Conservation (phyloP, 2,329 filamentous ascomycete species). For the Talaromyces funiculosus region DNA sequence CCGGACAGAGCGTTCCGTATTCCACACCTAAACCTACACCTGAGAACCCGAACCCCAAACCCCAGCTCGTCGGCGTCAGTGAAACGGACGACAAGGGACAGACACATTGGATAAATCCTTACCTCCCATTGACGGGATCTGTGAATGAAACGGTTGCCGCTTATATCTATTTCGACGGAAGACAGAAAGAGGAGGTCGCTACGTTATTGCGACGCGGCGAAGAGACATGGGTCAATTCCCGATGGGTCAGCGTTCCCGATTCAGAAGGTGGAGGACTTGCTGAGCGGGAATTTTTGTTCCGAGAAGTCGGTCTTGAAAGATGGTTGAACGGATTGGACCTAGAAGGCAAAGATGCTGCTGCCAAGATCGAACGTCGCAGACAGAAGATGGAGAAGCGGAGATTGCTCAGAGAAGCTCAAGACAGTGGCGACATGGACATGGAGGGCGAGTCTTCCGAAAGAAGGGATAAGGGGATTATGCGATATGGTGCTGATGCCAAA, state of each 20-base stretch:
- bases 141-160: conserved; percentile 96
- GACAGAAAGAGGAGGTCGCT: conserved; percentile 92
- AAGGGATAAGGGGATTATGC: conserved; percentile 55
- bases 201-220: conserved; percentile 87
- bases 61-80: conserved; percentile 70
- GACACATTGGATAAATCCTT: conserved; percentile 61
- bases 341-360: conserved; percentile 84
- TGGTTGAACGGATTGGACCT: conserved; percentile 96
- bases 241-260: conserved; percentile 92
- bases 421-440: conserved; percentile 42
- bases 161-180: conserved; percentile 97
- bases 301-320: conserved; percentile 89
- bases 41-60: conserved; percentile 71
- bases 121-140: conserved; percentile 85
- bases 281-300: conserved; percentile 93
- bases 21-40: conserved; percentile 76
- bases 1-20: conserved; percentile 83
- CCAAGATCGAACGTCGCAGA: conserved; percentile 62
- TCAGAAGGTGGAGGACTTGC: conserved; percentile 89
- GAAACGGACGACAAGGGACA: conserved; percentile 48
- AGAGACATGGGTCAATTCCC: conserved; percentile 97
- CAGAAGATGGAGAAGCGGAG: conserved; percentile 76
- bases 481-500: conserved; percentile 72
- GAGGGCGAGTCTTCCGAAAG: conserved; percentile 27
- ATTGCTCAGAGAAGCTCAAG: conserved; percentile 60